Base-by-base conservation (phyloP, 1,284 basidiomycete genomes). In the Austropuccinia psidii region DNA sequence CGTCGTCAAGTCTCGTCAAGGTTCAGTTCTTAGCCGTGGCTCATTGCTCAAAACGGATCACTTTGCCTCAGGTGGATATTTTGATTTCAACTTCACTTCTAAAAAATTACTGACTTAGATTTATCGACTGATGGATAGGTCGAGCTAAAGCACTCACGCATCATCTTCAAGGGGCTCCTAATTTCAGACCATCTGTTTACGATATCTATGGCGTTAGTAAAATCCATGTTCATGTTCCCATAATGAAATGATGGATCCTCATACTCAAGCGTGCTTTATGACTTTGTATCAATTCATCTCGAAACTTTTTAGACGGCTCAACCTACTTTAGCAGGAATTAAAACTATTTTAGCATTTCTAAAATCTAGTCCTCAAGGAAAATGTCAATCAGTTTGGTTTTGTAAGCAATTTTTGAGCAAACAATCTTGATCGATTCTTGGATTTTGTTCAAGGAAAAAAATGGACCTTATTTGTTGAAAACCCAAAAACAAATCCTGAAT, bases 251-350 rank as follows among this genome's bases (percentile, higher is more conserved):
- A n/a, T n/a, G n/a, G n/a, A n/a, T n/a, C n/a, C n/a, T n/a, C n/a
- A n/a, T n/a, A n/a, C n/a, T n/a, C n/a, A n/a, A n/a, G n/a, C n/a
- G n/a, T n/a, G n/a, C n/a, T n/a, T n/a, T n/a, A n/a, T n/a, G n/a
- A n/a, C n/a, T n/a, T n/a, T n/a, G n/a, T n/a, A n/a, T n/a, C n/a
- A n/a, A n/a, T n/a, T 39, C 24, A 15, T 17, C 29, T n/a, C 37
- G n/a, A 21, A n/a, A 27, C 9, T 33, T 49, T 79, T 47, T 79
- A 80, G 49, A 77, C 78, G 7, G 96, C 96, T 1, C 96, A 98
- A 80, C 96, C 96, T 15, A 92, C 94, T 4, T 88, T 92, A 0
- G 89, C 93, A 76, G 96, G 96, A 21, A 84, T 99, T 17, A 86
- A 92, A 74, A 93, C 93, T 0, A 92, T 98, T 66, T 84, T 99